phyloP scores from a whole-genome alignment of 371 early-diverging fungal genomes.

The Mucor indicus region DNA sequence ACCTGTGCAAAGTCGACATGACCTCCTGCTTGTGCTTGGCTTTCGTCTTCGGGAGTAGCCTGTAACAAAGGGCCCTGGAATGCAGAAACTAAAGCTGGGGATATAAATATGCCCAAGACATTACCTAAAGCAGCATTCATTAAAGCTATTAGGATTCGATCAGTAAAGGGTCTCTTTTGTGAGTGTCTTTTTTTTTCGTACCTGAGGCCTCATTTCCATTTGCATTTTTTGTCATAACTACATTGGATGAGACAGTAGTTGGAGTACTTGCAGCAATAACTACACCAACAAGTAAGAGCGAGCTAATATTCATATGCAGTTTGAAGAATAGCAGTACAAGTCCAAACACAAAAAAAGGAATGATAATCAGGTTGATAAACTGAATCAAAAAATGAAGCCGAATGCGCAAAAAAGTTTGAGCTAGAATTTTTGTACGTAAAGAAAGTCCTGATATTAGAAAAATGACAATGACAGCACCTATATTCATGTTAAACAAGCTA shows the following conservation, averaged over 20 bases:
- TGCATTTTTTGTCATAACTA: slow-evolving; percentile 76
- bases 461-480: slow-evolving; percentile 61
- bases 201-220: slow-evolving; percentile 70
- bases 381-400: slow-evolving; percentile 67
- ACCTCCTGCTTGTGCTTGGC: slow-evolving; percentile 29
- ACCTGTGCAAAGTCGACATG: slow-evolving; percentile 54
- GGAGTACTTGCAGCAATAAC: slow-evolving; percentile 71
- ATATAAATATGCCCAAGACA: slow-evolving; percentile 70
- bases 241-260: slow-evolving; percentile 78
- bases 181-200: slow-evolving; percentile 16
- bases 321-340: slow-evolving; percentile 52
- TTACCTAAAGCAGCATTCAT: slow-evolving; percentile 77
- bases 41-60: slow-evolving; percentile 47
- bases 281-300: slow-evolving; percentile 60
- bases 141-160: slow-evolving; percentile 47
- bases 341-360: slow-evolving; percentile 66
- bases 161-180: too few relatives aligned
- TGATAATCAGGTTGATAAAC: slow-evolving; percentile 57
- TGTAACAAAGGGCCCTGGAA: slow-evolving; percentile 35
- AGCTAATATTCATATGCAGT: slow-evolving; percentile 45
- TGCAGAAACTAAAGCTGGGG: slow-evolving; percentile 51
- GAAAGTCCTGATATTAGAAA: slow-evolving; percentile 74
- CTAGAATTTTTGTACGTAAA: slow-evolving; percentile 62
- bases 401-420: slow-evolving; percentile 57
- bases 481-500: slow-evolving; percentile 8